A percentile compares a stretch with the other conserved stretches of the same genome.
Evolutionary conservation across 164 flowering plant species (phyloP).

Genomic region (Nymphaea colorata): DNA sequence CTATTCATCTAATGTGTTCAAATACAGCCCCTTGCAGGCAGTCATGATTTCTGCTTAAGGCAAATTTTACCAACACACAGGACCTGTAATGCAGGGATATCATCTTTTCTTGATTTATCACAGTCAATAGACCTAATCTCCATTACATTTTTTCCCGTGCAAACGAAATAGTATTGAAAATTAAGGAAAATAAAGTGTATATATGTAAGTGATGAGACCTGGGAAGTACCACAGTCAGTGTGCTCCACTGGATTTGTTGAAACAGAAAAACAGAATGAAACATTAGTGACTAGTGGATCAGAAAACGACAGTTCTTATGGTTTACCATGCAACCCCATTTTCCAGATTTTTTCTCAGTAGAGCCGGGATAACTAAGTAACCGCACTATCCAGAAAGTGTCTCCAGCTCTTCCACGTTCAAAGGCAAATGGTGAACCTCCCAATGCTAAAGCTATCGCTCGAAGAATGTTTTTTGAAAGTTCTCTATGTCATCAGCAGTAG

Average conservation of each 20-base stretch:
- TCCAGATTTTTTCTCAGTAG: slow-evolving; percentile 20
- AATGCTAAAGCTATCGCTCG: slow-evolving; percentile 80
- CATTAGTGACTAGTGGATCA: background rate
- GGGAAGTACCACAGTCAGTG: slow-evolving; percentile 81
- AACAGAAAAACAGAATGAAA: background rate
- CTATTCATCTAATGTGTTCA: too few relatives aligned
- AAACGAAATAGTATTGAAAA: too few relatives aligned
- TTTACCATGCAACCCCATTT: slow-evolving; percentile 76
- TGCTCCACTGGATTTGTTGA: slow-evolving; percentile 57
- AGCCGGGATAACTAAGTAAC: slow-evolving; percentile 74
- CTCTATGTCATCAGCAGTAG: slow-evolving; percentile 19
- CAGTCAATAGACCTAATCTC: slow-evolving; percentile 60
- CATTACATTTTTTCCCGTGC: slow-evolving; percentile 3
- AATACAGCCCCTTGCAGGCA: too few relatives aligned
- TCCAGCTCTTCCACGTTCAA: slow-evolving; percentile 74
- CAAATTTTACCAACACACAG: too few relatives aligned
- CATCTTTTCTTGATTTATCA: slow-evolving; percentile 88
- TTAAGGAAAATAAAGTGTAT: too few relatives aligned
- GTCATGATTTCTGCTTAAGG: too few relatives aligned
- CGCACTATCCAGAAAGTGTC: slow-evolving; percentile 90
- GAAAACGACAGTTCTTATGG: background rate
- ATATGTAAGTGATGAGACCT: too few relatives aligned
- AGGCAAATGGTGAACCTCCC: slow-evolving; percentile 61
- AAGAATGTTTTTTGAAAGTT: slow-evolving; percentile 74
- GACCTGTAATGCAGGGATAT: slow-evolving; percentile 80